A percentile compares a stretch with the other conserved stretches of the same genome.
Evolutionary conservation across 176 grass and related monocot species (phyloP).

Genomic region (Rhynchospora pubera): DNA sequence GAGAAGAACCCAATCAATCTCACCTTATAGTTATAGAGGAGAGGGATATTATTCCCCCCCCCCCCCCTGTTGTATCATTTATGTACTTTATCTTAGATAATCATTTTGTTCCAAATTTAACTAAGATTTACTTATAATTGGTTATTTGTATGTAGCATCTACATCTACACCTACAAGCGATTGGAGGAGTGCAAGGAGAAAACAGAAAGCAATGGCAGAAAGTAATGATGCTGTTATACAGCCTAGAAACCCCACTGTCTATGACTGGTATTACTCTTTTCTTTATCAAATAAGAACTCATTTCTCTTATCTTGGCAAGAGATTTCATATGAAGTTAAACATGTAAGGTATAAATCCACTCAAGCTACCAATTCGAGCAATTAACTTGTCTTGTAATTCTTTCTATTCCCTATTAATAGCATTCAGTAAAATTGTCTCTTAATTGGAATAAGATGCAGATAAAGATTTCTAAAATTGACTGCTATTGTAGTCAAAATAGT

Average conservation of each 20-base stretch:
- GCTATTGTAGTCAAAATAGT: background rate
- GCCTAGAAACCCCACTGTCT: slow-evolving; percentile 77
- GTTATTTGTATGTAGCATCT: slow-evolving; percentile 30
- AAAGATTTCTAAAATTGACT: background rate
- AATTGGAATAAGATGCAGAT: background rate
- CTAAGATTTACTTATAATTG: background rate
- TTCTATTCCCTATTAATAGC: background rate
- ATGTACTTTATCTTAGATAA: background rate
- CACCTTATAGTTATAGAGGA: too few species aligned
- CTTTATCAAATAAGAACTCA: background rate
- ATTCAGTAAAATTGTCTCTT: background rate
- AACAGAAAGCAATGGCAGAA: slow-evolving; percentile 28
- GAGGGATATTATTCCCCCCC: too few species aligned
- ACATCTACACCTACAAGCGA: slow-evolving; percentile 42
- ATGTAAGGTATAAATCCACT: background rate
- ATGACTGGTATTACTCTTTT: slow-evolving; percentile 51
- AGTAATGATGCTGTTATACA: slow-evolving; percentile 20
- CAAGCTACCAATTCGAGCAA: background rate
- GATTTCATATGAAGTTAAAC: background rate
- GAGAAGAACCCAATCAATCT: background rate
- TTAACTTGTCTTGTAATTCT: background rate
- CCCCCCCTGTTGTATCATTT: slow-evolving; percentile 3
- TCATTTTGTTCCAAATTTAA: background rate
- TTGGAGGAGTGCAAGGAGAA: slow-evolving; percentile 50
- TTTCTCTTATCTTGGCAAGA: background rate